Evolutionary conservation across 257 asterid species (phyloP), one percentile per base, ranked within the genome.

Genomic region (Przewalskia tangutica): DNA sequence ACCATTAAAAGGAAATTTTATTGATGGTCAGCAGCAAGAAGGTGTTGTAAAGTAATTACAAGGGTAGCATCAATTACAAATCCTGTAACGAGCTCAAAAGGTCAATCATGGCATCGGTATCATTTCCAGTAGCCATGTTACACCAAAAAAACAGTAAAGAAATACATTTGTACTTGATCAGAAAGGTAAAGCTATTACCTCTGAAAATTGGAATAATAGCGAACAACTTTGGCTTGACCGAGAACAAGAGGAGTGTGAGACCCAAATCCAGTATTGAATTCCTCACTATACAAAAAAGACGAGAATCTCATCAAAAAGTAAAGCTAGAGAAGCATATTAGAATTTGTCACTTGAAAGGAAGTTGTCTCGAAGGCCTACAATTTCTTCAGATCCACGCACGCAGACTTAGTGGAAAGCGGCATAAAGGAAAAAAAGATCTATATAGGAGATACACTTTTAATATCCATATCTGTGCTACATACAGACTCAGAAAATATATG

Each of bases 221-320:
- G 97, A 63, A 89, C 97, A 84, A 88, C 93, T 85, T 91, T 92
- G 55, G 94, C 93, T 89, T 95, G 97, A 85, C 99, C 99, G 13
- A 88, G 91, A 83, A 92, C 84, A 82, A 95, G 95, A 79, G 98
- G 97, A 88, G 97, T 93, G 77, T 91, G 93, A 68, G 98, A 89
- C 81, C 99, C 98, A 89, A 27, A 95, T 88, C 98, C 98, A 84
- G 97, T 87, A 88, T 85, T 86, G 82, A 88, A 92, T 83, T 94
- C 98, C 93, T 95, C 99, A 51, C 98, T 95, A 82, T 48, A 85
- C 48, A 81, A 81, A 68, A 32, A 85, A 82, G 64, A 73, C 55
- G 64, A 84, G 42, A 83, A 34, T 54, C 77, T 56, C 55, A 83
- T 85, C 56, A 86, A 85, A 77, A 65, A 70, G 81, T 70, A 82